Evolutionary conservation across 2,329 filamentous ascomycete genomes (phyloP), one percentile per base, ranked within the genome.

Genomic region (Plenodomus lindquistii): DNA sequence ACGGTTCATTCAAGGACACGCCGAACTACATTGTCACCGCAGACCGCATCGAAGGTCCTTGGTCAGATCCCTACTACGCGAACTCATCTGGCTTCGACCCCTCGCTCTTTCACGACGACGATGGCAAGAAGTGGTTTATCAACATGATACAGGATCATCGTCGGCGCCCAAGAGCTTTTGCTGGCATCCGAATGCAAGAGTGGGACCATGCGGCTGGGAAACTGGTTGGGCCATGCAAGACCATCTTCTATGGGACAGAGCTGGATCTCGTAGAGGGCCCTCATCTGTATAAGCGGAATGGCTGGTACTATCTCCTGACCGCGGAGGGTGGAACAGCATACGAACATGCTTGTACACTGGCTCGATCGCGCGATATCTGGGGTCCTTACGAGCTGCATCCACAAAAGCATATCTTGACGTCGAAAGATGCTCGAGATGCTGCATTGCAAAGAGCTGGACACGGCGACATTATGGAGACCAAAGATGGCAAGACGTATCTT

Each of bases 1-100:
- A 86, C 56, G 84, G 84, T 11, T 81, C 79, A 2, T 85, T 85
- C 76, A 85, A 84, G 64, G 83, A 85, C 57, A 77, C 81, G 1
- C 83, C 80, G 55, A 86, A 85, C 40, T 86, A 85, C 62, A 85
- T 86, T 48, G 79, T 86, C 44, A 79, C 76, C 11, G 60, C 67
- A 10, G 57, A 64, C 0, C 57, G 71, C 4, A 81, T 85, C 44
- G 76, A 80, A 31, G 84, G 83, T 0, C 82, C 83, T 0, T 86
- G 84, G 84, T 83, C 81, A 0, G 83, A 86, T 41, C 82, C 83
- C 0, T 63, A 82, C 6, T 82, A 81, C 57, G 74, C 77, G 61
- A 85, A 85, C 61, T 82, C 80, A 0, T 85, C 81, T 0, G 83
- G 83, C 1, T 86, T 86, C 57, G 84, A 87, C 57, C 83, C 84